phyloP scores from a whole-genome alignment of 352 stramenopile genomes.

The Phytophthora capsici region DNA sequence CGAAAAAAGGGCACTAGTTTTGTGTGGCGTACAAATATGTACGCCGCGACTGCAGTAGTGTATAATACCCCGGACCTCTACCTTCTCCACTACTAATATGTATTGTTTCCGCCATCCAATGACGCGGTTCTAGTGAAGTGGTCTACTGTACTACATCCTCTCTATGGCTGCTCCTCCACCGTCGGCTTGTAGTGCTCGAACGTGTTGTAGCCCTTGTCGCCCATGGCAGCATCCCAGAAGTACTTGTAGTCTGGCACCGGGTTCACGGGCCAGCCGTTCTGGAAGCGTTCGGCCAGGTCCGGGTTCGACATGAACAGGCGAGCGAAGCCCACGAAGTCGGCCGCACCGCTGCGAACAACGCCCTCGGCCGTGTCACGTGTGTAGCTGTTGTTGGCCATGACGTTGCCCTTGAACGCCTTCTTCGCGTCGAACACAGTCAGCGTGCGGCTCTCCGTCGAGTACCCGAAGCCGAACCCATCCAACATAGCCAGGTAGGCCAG shows the following conservation, averaged over 20 bases:
- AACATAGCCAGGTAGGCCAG: slow-evolving; percentile 14
- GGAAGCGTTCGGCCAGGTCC: slow-evolving; percentile 18
- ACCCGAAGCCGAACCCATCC: slow-evolving; percentile 9
- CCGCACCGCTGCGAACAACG: slow-evolving; percentile 10
- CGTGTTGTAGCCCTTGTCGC: slow-evolving; percentile 22
- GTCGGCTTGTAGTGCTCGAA: slow-evolving; percentile 21
- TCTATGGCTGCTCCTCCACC: slow-evolving; percentile 11
- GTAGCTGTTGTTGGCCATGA: slow-evolving; percentile 27
- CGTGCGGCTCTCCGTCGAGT: slow-evolving; percentile 10
- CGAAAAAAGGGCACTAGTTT: no score
- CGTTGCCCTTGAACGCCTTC: slow-evolving; percentile 18
- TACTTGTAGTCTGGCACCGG: slow-evolving; percentile 18
- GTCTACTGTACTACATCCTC: no score
- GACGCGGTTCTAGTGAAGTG: background rate
- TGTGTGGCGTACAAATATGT: no score
- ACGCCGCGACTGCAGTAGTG: no score
- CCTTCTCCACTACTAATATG: no score
- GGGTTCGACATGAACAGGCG: slow-evolving; percentile 25
- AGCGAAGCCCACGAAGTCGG: slow-evolving; percentile 18
- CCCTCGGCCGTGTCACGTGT: slow-evolving; percentile 14
- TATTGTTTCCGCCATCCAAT: background rate
- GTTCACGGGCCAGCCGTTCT: slow-evolving; percentile 22
- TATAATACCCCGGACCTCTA: no score
- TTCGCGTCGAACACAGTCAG: slow-evolving; percentile 18
- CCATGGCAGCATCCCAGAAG: slow-evolving; percentile 17